A percentile compares a stretch with the other conserved stretches of the same genome.
Conservation (phyloP, 345 rosid genomes). For the Luvunga scandens region DNA sequence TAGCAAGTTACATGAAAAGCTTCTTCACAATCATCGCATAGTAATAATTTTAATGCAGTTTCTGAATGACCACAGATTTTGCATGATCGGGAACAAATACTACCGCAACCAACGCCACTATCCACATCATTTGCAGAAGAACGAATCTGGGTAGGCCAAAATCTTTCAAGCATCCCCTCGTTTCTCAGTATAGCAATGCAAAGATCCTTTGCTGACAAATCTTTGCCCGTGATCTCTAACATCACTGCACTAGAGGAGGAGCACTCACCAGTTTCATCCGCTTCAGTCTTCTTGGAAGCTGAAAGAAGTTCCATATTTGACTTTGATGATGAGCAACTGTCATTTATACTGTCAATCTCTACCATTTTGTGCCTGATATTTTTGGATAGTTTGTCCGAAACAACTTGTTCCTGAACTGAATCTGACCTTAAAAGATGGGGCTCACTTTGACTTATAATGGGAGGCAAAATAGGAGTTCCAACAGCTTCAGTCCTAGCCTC, state of each 20-base stretch:
- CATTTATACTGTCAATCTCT: constrained; percentile 56
- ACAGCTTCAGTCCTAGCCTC: constrained; percentile 19
- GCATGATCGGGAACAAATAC: constrained; percentile 49
- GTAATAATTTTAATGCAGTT: constrained; percentile 51
- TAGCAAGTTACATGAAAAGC: constrained; percentile 81
- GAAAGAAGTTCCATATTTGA: constrained; percentile 51
- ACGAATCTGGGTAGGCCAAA: constrained; percentile 15
- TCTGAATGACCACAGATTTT: constrained; percentile 58
- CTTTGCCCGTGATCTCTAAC: constrained; percentile 31
- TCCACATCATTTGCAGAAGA: constrained; percentile 26
- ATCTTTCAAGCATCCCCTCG: constrained; percentile 33
- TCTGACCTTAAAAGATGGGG: constrained; percentile 19
- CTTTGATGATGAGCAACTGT: constrained; percentile 64
- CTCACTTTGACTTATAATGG: constrained; percentile 18
- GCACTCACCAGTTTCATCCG: constrained; percentile 56
- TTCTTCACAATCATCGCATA: constrained; percentile 87
- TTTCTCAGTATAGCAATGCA: constrained; percentile 39
- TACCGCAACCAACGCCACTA: constrained; percentile 15
- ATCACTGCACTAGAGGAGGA: constrained; percentile 54
- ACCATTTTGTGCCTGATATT: constrained; percentile 31
- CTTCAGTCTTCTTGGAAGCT: constrained; percentile 43
- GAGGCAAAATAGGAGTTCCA: constrained; percentile 21
- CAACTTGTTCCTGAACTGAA: constrained; percentile 21
- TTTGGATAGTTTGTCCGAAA: constrained; percentile 35
- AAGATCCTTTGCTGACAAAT: constrained; percentile 37